A percentile compares a stretch with the other conserved stretches of the same genome.
Evolutionary conservation across 2,329 filamentous ascomycete species (phyloP).

Genomic region (Diaporthe ilicicola): DNA sequence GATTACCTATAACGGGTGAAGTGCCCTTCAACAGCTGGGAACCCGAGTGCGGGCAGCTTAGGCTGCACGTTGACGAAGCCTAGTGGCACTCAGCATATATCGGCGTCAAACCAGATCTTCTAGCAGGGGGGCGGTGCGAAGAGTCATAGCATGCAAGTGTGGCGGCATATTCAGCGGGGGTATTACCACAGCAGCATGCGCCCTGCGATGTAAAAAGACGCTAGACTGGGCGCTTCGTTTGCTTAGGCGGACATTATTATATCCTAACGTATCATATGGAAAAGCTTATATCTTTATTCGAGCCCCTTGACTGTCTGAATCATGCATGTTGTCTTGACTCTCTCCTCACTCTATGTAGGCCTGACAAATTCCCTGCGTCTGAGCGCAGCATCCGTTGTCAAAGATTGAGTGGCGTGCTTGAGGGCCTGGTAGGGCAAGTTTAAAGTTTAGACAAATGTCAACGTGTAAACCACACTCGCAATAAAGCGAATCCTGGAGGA

Average conservation of each 20-base stretch:
- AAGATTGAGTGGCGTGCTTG: background rate
- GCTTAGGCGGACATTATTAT: background rate
- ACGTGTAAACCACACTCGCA: background rate
- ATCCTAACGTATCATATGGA: background rate
- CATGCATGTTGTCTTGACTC: background rate
- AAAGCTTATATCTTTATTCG: background rate
- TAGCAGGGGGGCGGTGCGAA: background rate
- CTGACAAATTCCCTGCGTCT: background rate
- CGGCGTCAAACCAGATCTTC: background rate
- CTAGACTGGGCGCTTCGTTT: background rate
- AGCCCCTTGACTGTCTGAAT: background rate
- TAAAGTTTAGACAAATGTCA: background rate
- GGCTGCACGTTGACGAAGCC: no score
- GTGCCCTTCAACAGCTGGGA: no score
- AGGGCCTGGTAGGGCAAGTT: background rate
- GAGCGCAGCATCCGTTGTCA: background rate
- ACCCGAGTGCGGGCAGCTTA: no score
- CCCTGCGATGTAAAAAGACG: no score
- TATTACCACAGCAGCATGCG: background rate
- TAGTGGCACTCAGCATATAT: no score
- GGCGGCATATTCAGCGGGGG: background rate
- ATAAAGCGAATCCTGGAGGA: background rate
- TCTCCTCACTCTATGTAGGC: no score
- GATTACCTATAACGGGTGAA: background rate
- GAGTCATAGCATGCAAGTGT: background rate